These are phyloP conservation scores for Fusarium continuum DNA, from an alignment of 2,329 filamentous ascomycete species.

Conservation along the genomic window DNA sequence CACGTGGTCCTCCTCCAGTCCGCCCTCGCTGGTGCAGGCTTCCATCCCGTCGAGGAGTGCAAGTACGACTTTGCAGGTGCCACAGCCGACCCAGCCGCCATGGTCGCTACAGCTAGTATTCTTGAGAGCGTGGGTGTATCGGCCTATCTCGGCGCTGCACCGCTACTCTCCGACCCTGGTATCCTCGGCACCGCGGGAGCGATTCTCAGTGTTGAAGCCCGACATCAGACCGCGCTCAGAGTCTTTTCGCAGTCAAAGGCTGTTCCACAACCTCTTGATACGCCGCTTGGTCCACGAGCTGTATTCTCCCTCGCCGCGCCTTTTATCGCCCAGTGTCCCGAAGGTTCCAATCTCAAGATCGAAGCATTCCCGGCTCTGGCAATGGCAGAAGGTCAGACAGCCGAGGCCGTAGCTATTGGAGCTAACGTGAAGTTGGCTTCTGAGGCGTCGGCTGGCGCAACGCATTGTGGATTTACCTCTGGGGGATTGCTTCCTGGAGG, in stretches of 20 bases:
- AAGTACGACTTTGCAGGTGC: constrained; percentile 79
- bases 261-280: constrained; percentile 75
- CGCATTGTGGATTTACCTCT: constrained; percentile 74
- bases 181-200: constrained; percentile 73
- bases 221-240: constrained; percentile 79
- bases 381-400: constrained; percentile 57
- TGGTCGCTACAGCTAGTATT: constrained; percentile 74
- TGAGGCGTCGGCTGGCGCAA: constrained; percentile 59
- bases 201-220: constrained; percentile 77
- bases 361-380: constrained; percentile 67
- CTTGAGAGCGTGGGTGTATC: constrained; percentile 79
- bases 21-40: constrained; percentile 62
- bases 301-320: constrained; percentile 78
- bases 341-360: constrained; percentile 68
- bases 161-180: constrained; percentile 65
- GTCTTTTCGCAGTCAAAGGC: constrained; percentile 64
- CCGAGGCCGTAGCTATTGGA: constrained; percentile 49
- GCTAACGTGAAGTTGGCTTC: constrained; percentile 55
- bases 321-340: constrained; percentile 77
- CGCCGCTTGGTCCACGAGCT: constrained; percentile 71
- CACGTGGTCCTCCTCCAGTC: constrained; percentile 55
- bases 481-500: constrained; percentile 65
- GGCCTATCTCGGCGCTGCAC: constrained; percentile 77
- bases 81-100: constrained; percentile 70
- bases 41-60: constrained; percentile 74